A percentile compares a stretch with the other conserved stretches of the same genome.
These are phyloP conservation scores for Aspergillus aculeatinus DNA, from an alignment of 2,329 filamentous ascomycete species.

Conservation along the genomic window DNA sequence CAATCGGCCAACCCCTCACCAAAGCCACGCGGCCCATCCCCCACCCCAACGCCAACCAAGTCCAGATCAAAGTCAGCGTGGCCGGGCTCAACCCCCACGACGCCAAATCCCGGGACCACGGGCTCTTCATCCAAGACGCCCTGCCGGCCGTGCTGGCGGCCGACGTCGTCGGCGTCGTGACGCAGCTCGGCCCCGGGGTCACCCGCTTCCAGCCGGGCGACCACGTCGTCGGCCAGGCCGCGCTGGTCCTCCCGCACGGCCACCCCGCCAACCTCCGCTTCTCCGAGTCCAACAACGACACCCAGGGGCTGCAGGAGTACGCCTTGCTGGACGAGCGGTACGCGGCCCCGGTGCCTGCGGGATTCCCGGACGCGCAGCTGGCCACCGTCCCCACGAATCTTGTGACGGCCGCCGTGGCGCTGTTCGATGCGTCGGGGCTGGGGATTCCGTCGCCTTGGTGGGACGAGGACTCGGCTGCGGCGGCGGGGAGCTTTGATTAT, in stretches of 20 bases:
- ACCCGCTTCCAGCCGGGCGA: conserved; percentile 29
- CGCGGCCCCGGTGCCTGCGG: conserved; percentile 34
- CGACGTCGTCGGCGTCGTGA: neutral
- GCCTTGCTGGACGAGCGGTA: conserved; percentile 31
- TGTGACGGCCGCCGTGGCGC: conserved; percentile 32
- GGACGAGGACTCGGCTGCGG: neutral
- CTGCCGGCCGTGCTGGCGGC: conserved; percentile 24
- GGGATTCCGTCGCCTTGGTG: conserved; percentile 5
- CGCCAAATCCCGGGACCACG: conserved; percentile 37
- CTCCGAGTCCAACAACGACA: neutral
- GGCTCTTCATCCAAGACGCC: conserved; percentile 35
- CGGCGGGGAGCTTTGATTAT: conserved; percentile 18
- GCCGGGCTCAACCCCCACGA: conserved; percentile 36
- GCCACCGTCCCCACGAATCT: conserved; percentile 40
- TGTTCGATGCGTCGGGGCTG: conserved; percentile 28
- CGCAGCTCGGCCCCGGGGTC: neutral
- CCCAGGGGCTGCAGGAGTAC: conserved; percentile 42
- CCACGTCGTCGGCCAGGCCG: conserved; percentile 38
- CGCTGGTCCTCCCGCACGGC: conserved; percentile 26
- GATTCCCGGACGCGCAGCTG: conserved; percentile 36
- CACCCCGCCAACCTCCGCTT: conserved; percentile 19
- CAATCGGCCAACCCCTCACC: neutral
- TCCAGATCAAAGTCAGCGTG: conserved; percentile 41
- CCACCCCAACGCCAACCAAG: conserved; percentile 31
- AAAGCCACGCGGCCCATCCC: conserved; percentile 20